Evolutionary conservation across 1,284 basidiomycete genomes (phyloP), one percentile per base, ranked within the genome.

Genomic region (Irpex sp.): DNA sequence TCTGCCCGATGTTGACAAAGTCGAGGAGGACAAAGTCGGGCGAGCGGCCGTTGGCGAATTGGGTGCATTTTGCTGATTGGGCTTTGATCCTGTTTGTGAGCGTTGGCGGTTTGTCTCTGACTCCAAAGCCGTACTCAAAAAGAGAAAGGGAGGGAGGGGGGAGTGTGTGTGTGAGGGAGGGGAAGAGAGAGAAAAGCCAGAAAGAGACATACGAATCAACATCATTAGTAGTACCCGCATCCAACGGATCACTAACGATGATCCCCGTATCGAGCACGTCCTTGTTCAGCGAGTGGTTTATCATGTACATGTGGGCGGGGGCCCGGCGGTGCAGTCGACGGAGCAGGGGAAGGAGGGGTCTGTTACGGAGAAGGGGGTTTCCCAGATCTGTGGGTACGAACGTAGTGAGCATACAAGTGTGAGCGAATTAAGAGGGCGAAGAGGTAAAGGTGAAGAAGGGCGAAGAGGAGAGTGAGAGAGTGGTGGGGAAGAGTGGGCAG

Each of bases 301-400:
- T 82, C 76, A 85, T 75, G 68, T 83, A 82, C 69, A 82, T 80
- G 68, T 86, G 85, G 64, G 85, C 82, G 21, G 76, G 0, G 82
- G 79, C 0, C 84, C 84, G 15, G 65, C 67, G 57, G 78, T 88
- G 57, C 91, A 85, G 75, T 93, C 85, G 49, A 92, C 84, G 5
- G 79, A 81, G 76, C 92, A 94, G 8, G 86, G 87, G 76, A 92
- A 94, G 0, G 76, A 78, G 6, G 79, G 19, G 69, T 85, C 75
- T 31, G 85, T 87, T 36, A 86, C 83, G 69, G 84, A 84, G 74
- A 85, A 90, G 0, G 89, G 86, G 59, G 88, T 87, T 76, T 93
- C 91, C 87, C 89, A 93, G 59, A 93, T 79, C 82, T 91, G 79
- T n/a, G 67, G 11, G 49, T 38, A n/a, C 6, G 19, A 4, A 40